A percentile compares a stretch with the other conserved stretches of the same genome.
Evolutionary conservation across 2,329 filamentous ascomycete species (phyloP).

Genomic region (Alternaria consortialis): DNA sequence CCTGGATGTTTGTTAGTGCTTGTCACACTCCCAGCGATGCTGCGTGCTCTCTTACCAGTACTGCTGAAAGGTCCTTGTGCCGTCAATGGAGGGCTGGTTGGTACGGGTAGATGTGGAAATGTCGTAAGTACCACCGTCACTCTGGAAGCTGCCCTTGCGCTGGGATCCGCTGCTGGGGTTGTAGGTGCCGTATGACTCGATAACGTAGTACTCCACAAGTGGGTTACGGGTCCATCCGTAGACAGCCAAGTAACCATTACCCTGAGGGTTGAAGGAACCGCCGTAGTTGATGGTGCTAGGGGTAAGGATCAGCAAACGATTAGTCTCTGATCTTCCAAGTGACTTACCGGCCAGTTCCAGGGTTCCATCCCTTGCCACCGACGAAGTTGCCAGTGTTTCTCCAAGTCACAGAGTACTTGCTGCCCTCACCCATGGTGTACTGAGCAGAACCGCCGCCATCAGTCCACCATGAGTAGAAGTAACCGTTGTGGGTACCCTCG

Average conservation of each 20-base stretch:
- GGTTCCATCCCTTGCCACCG: slow-evolving; percentile 42
- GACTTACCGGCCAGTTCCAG: slow-evolving; percentile 57
- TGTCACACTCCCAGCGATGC: not conserved
- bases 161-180: slow-evolving; percentile 56
- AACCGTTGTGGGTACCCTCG: slow-evolving; percentile 57
- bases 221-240: slow-evolving; percentile 66
- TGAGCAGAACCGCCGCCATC: slow-evolving; percentile 53
- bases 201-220: slow-evolving; percentile 66
- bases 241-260: slow-evolving; percentile 49
- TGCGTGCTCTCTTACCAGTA: slow-evolving; percentile 55
- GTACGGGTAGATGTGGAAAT: slow-evolving; percentile 58
- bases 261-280: slow-evolving; percentile 25
- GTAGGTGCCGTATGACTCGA: slow-evolving; percentile 61
- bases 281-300: slow-evolving; percentile 29
- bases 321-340: not conserved
- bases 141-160: slow-evolving; percentile 59
- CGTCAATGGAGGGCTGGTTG: slow-evolving; percentile 62
- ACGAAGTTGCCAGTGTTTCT: slow-evolving; percentile 36
- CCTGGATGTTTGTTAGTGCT: not conserved
- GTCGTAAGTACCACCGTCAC: slow-evolving; percentile 63
- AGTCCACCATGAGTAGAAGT: slow-evolving; percentile 69
- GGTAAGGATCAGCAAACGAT: not conserved
- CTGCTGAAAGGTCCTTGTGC: slow-evolving; percentile 63
- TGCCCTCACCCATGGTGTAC: slow-evolving; percentile 33
- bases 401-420: slow-evolving; percentile 36